Evolutionary conservation across 257 asterid genomes (phyloP).

Genomic region (Solanum etuberosum): DNA sequence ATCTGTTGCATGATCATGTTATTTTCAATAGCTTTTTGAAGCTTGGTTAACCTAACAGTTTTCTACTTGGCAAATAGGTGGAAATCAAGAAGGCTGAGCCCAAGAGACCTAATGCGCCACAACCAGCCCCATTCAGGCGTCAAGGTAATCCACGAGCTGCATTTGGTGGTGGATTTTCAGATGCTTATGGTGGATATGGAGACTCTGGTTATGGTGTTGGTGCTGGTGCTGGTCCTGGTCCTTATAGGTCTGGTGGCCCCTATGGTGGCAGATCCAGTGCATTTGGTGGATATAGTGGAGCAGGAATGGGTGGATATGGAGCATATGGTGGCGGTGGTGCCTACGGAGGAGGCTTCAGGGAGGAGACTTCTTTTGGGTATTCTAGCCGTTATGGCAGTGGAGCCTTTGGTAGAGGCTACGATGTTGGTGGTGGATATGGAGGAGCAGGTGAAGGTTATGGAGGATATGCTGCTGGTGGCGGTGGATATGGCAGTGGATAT

Average conservation of each 20-base stretch:
- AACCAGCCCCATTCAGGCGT: slow-evolving; percentile 17
- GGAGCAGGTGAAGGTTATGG: slow-evolving; percentile 4
- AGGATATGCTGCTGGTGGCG: slow-evolving; percentile 1
- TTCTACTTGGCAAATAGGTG: slow-evolving; percentile 22
- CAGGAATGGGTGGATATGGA: slow-evolving; percentile 17
- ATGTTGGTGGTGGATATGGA: neutral
- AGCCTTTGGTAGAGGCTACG: neutral
- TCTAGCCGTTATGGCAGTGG: slow-evolving; percentile 10
- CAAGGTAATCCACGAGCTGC: neutral
- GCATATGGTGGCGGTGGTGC: slow-evolving; percentile 34
- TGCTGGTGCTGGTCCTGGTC: neutral
- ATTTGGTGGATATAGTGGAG: slow-evolving; percentile 1
- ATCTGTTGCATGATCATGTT: neutral
- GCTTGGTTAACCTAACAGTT: neutral
- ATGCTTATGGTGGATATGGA: slow-evolving; percentile 24
- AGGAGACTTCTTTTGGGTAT: slow-evolving; percentile 3
- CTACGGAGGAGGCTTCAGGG: slow-evolving; percentile 15
- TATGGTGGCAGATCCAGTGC: slow-evolving; percentile 16
- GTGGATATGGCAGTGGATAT: slow-evolving; percentile 6
- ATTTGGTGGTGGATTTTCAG: slow-evolving; percentile 12
- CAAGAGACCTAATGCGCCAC: slow-evolving; percentile 30
- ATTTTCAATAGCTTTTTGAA: neutral
- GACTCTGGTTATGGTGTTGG: slow-evolving; percentile 14
- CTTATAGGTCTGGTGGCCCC: slow-evolving; percentile 10
- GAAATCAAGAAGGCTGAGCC: slow-evolving; percentile 69